Evolutionary conservation across 805 yeast genomes (phyloP).

Genomic region (Saccharomycopsis fermentans): DNA sequence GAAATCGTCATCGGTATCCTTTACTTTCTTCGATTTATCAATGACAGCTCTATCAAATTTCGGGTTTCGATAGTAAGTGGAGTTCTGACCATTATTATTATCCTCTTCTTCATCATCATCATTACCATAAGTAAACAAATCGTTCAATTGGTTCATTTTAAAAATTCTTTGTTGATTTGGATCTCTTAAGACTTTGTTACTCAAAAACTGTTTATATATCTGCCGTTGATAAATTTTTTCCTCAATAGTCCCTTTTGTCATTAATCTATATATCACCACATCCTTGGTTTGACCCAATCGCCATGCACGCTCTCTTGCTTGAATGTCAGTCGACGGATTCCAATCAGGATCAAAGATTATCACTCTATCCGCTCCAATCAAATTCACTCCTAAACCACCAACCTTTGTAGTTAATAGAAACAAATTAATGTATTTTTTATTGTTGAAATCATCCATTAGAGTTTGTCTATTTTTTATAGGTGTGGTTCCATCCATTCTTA

Average conservation of each 20-base stretch:
- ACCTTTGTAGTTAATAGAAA: conserved; percentile 88
- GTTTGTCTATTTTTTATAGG: conserved; percentile 66
- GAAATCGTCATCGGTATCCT: conserved; percentile 52
- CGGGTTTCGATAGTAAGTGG: conserved; percentile 33
- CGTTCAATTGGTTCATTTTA: conserved; percentile 85
- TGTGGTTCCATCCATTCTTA: conserved; percentile 94
- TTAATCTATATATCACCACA: conserved; percentile 79
- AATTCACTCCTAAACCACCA: conserved; percentile 89
- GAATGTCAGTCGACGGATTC: conserved; percentile 97
- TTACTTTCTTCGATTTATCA: conserved; percentile 24
- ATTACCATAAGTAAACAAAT: conserved; percentile 77
- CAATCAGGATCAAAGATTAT: conserved; percentile 96
- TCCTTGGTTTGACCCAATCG: conserved; percentile 89
- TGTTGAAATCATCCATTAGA: conserved; percentile 74
- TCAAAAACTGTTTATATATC: conserved; percentile 86
- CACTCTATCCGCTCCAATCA: conserved; percentile 92
- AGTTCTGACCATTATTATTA: conserved; percentile 45
- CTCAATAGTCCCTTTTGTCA: conserved; percentile 93
- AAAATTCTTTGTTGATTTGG: conserved; percentile 92
- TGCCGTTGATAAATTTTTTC: conserved; percentile 96
- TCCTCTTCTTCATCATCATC: conserved; percentile 36
- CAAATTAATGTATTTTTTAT: conserved; percentile 43
- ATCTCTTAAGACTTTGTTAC: conserved; percentile 88
- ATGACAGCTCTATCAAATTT: conserved; percentile 24
- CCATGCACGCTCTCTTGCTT: conserved; percentile 97